Evolutionary conservation across 2,329 filamentous ascomycete genomes (phyloP).

Genomic region (Clathrospora elynae): DNA sequence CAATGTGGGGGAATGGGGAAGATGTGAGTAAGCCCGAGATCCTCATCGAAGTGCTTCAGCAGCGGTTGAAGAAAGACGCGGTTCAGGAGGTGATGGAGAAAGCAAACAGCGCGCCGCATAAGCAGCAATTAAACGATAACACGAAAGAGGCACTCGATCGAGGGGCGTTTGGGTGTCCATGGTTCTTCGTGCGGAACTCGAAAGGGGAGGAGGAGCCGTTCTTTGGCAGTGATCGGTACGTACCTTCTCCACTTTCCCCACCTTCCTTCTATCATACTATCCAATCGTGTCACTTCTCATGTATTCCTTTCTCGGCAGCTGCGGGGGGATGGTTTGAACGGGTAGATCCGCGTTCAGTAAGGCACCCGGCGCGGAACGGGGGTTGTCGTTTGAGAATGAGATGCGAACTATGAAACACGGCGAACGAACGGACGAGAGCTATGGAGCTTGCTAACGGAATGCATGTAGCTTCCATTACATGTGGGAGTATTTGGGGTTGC

Average conservation of each 20-base stretch:
- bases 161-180: constrained; percentile 78
- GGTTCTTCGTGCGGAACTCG: constrained; percentile 69
- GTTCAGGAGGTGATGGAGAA: constrained; percentile 62
- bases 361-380: constrained; percentile 14
- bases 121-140: constrained; percentile 60
- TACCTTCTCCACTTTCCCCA: constrained; percentile 10
- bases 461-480: constrained; percentile 66
- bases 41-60: constrained; percentile 53
- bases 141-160: constrained; percentile 66
- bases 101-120: constrained; percentile 56
- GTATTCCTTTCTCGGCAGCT: background rate
- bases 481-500: constrained; percentile 68
- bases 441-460: constrained; percentile 17
- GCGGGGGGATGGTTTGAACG: constrained; percentile 2
- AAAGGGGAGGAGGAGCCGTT: constrained; percentile 68
- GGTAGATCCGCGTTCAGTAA: constrained; percentile 11
- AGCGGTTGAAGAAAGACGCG: constrained; percentile 59
- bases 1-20: constrained; percentile 66
- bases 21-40: constrained; percentile 65
- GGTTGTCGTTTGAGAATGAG: constrained; percentile 1
- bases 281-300: background rate
- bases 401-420: constrained; percentile 26
- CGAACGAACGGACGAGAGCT: constrained; percentile 5
- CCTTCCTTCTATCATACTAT: background rate
- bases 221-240: constrained; percentile 74